phyloP scores from a whole-genome alignment of 306 rosid species.

The Begonia masoniana region DNA sequence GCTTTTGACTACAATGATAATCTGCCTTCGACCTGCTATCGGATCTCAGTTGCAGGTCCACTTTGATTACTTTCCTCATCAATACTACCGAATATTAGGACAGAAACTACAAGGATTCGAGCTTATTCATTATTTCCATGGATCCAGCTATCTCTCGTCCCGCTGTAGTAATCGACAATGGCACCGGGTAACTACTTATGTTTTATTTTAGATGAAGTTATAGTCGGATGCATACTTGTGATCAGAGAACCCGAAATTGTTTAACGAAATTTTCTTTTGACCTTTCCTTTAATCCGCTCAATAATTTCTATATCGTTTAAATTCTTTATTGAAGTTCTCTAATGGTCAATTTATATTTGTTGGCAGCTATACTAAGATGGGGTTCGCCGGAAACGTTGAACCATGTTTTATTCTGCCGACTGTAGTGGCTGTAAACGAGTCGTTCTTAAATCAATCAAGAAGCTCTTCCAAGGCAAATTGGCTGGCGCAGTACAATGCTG shows the following conservation, averaged over 20 bases:
- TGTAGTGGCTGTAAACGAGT: conserved; percentile 81
- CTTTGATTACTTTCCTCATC: conserved; percentile 3
- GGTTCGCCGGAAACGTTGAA: conserved; percentile 92
- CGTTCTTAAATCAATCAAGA: conserved; percentile 66
- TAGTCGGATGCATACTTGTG: no score
- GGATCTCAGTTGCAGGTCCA: conserved; percentile 91
- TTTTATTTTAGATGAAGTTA: not conserved
- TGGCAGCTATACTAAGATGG: conserved; percentile 93
- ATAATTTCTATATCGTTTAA: no score
- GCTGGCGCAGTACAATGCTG: conserved; percentile 90
- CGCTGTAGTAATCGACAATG: conserved; percentile 90
- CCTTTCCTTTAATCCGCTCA: no score
- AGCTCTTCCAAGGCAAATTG: conserved; percentile 63
- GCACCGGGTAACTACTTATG: conserved; percentile 66
- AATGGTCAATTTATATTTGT: not conserved
- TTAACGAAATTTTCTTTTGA: no score
- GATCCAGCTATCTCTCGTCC: conserved; percentile 92
- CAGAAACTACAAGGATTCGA: not conserved
- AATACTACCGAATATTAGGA: not conserved
- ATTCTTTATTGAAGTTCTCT: no score
- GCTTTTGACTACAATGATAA: conserved; percentile 62
- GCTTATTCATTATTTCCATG: conserved; percentile 33
- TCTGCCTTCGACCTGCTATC: conserved; percentile 23
- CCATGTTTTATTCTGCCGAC: conserved; percentile 85
- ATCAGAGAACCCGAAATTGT: conserved; percentile 1